Evolutionary conservation across 139 green algal genomes (phyloP).

Genomic region (Chlorella vulgaris): DNA sequence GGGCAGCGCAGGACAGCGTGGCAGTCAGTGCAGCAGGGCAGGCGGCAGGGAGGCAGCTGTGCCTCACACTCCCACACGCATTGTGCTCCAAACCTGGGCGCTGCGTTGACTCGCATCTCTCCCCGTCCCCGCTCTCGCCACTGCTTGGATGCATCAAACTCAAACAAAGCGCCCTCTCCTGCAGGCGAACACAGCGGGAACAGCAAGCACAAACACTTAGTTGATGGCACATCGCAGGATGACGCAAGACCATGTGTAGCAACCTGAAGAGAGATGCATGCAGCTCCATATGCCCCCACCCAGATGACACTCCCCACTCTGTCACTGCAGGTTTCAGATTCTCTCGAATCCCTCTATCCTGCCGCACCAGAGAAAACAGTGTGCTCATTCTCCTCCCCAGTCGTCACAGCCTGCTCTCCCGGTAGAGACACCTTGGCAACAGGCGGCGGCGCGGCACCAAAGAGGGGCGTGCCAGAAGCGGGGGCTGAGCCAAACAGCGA

Average conservation of each 20-base stretch:
- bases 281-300: too few relatives aligned
- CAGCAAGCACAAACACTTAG: background rate
- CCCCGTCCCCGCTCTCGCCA: constrained; percentile 90
- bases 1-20: too few relatives aligned
- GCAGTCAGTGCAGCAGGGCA: too few relatives aligned
- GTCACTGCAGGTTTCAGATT: too few relatives aligned
- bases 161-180: constrained; percentile 80
- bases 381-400: constrained; percentile 81
- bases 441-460: constrained; percentile 24
- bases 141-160: constrained; percentile 71
- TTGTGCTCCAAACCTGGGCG: too few relatives aligned
- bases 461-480: constrained; percentile 32
- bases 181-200: background rate
- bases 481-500: constrained; percentile 42
- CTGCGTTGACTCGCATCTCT: constrained; percentile 82
- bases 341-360: background rate
- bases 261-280: too few relatives aligned
- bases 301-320: too few relatives aligned
- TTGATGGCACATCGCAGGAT: background rate
- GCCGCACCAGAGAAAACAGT: constrained; percentile 58
- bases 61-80: too few relatives aligned
- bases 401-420: constrained; percentile 55
- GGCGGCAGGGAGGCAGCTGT: too few relatives aligned
- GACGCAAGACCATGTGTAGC: too few relatives aligned
- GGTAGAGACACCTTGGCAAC: constrained; percentile 34